Base-by-base conservation (phyloP, 2,329 filamentous ascomycete species). In the Colletotrichum sp. region DNA sequence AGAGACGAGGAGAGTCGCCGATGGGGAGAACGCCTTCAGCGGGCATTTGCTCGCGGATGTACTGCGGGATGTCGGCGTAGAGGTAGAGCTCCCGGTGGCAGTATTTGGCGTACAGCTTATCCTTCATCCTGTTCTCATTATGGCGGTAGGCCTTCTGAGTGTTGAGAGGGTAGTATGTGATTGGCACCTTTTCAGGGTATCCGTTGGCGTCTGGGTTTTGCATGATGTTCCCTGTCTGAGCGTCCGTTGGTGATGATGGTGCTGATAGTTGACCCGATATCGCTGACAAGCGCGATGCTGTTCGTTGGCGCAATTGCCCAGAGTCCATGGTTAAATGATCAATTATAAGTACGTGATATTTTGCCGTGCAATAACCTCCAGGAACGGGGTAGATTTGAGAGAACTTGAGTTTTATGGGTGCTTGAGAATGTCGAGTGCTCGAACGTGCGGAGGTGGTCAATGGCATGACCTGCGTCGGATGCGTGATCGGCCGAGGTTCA, bases 31-130 rank as follows among this genome's bases (percentile, higher is more conserved):
- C 24, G 8, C 73, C 73, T 28, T 73, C 59, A 5, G 30, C 32
- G 4, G 70, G 70, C 57, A 76, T 73, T 2, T 59, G 63, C 26
- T 68, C n/a, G 26, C 70, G 64, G 49, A 76, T 76, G 57, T 76
- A 32, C 32, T 73, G 73, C 12, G 70, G 73, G 3, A 76, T 68
- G 34, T 76, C 73, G 32, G 73, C 73, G 8, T 73, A 76, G 26
- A 76, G 44, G 39, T 65, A 69, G 32, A 76, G 59, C 5, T 76
- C 70, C 2, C 10, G 57, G 10, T 76, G 60, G 34, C 15, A 73
- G 28, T 76, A 76, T 8, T 73, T 73, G 18, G 70, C 70, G 64
- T 73, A 76, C 6, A n/a, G 28, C 57, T 76, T 76, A 28, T 68
- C 28, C 8, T 68, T 73, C 21, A 73, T 59, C 3, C 73, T 49